Evolutionary conservation across 768 basidiomycete species (phyloP), one percentile per base, ranked within the genome.

Genomic region (Termitomyces sp.): DNA sequence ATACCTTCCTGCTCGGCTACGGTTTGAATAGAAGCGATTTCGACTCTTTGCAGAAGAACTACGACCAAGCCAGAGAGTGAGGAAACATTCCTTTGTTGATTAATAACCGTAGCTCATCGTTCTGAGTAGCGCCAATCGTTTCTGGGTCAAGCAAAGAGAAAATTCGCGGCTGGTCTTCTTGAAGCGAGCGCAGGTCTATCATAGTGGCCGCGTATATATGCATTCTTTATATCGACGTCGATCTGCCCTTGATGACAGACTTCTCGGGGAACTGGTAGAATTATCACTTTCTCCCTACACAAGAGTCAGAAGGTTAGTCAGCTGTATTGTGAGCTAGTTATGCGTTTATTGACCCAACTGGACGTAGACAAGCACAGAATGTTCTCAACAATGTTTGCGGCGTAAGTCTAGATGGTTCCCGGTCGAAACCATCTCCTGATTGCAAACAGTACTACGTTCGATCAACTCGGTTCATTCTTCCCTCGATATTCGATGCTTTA

Each of bases 251-350:
- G 90, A 92, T 59, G 89, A 92, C 66, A 73, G 71, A 58, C 72
- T 93, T 22, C 72, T 93, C 7, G 67, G 73, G 6, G 88, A 90
- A 66, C 70, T 93, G 20, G 77, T 86, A 10, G 88, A 90, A 62
- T 71, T 92, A 40, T 88, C 90, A 40, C 73, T 93, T 24, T 93
- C 91, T 0, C 87, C 85, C 3, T 93, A 93, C 65, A 89, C 87
- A 5, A 76, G 89, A 62, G 80, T 92, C 54, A 75, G 90, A 67
- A 82, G 87, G 90, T 92, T 63, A 64, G 30, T 47, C 45, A 33
- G 50, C 20, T 36, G 10, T 26, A 40, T 54, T n/a, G 1, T 38
- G 14, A 52, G n/a, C 33, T 44, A 30, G 32, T 26, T 18, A 33
- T 20, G 22, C 44, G 57, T n/a, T 59, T 45, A 30, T 59, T 20